phyloP scores from a whole-genome alignment of 129 eudicot species.

The Saussurea involucrata region DNA sequence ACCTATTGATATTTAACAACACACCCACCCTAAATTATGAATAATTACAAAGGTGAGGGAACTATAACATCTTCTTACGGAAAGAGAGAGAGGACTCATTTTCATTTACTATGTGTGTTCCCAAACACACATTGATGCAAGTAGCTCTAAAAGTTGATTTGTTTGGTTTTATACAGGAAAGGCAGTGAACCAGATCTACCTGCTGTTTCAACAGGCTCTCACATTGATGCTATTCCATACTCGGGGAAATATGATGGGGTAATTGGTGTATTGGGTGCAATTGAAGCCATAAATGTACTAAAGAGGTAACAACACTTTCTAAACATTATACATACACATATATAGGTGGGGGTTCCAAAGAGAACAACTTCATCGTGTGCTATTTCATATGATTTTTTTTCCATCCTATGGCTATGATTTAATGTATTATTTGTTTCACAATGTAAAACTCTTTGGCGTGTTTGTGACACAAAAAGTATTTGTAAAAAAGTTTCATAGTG shows the following conservation, averaged over 20 bases:
- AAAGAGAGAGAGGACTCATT: no score
- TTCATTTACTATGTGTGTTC: neutral
- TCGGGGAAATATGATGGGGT: slow-evolving; percentile 98
- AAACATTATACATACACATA: neutral
- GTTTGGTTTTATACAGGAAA: slow-evolving; percentile 48
- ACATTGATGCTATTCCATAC: slow-evolving; percentile 94
- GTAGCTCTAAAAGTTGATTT: slow-evolving; percentile 17
- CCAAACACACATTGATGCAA: neutral
- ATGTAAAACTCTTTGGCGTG: no score
- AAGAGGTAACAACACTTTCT: slow-evolving; percentile 40
- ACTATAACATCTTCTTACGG: no score
- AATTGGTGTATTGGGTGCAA: slow-evolving; percentile 94
- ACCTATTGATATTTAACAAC: no score
- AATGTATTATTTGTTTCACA: no score
- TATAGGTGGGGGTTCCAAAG: neutral
- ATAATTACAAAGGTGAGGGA: no score
- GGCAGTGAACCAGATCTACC: slow-evolving; percentile 69
- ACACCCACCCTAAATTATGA: no score
- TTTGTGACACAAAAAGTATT: no score
- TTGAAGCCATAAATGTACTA: slow-evolving; percentile 87
- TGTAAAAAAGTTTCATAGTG: no score
- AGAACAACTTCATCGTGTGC: neutral
- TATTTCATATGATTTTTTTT: no score
- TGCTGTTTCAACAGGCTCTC: slow-evolving; percentile 91
- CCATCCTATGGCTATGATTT: no score